Percentiles rank a stretch among this genome's conserved stretches.
Evolutionary conservation across 805 yeast species (phyloP).

Genomic region (Vanderwaltozyma tropicalis): DNA sequence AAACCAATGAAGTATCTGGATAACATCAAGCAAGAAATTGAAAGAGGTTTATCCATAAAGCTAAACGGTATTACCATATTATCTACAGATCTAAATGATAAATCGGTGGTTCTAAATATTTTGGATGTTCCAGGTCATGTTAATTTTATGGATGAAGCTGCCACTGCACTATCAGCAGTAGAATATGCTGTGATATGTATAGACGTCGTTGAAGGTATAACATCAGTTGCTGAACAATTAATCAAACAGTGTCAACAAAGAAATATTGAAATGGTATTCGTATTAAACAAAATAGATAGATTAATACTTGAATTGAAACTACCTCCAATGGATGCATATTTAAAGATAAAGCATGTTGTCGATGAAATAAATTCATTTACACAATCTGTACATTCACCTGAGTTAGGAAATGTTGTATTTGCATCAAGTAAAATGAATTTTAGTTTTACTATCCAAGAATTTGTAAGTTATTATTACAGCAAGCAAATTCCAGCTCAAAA

Average conservation of each 20-base stretch:
- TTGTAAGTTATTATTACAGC: slow-evolving; percentile 42
- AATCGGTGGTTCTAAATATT: slow-evolving; percentile 50
- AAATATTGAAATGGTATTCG: slow-evolving; percentile 44
- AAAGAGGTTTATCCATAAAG: slow-evolving; percentile 61
- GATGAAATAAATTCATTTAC: slow-evolving; percentile 55
- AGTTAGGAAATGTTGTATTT: slow-evolving; percentile 57
- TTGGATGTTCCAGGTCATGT: slow-evolving; percentile 91
- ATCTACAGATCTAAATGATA: slow-evolving; percentile 40
- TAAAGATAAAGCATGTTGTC: slow-evolving; percentile 50
- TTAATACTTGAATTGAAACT: slow-evolving; percentile 68
- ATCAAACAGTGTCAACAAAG: slow-evolving; percentile 43
- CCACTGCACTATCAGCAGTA: slow-evolving; percentile 43
- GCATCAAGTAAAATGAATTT: slow-evolving; percentile 55
- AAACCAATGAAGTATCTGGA: slow-evolving; percentile 58
- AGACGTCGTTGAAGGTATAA: slow-evolving; percentile 81
- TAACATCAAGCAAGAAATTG: slow-evolving; percentile 55
- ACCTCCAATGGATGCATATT: slow-evolving; percentile 63
- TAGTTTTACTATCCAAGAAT: slow-evolving; percentile 57
- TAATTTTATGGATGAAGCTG: slow-evolving; percentile 68
- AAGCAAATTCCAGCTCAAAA: slow-evolving; percentile 28
- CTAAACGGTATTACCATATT: slow-evolving; percentile 52
- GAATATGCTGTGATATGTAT: slow-evolving; percentile 64
- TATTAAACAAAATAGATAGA: slow-evolving; percentile 77
- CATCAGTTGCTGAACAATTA: slow-evolving; percentile 43
- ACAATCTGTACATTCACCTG: slow-evolving; percentile 43